Base-by-base conservation (phyloP, 2,329 filamentous ascomycete species). In the Zopfia rhizophila region DNA sequence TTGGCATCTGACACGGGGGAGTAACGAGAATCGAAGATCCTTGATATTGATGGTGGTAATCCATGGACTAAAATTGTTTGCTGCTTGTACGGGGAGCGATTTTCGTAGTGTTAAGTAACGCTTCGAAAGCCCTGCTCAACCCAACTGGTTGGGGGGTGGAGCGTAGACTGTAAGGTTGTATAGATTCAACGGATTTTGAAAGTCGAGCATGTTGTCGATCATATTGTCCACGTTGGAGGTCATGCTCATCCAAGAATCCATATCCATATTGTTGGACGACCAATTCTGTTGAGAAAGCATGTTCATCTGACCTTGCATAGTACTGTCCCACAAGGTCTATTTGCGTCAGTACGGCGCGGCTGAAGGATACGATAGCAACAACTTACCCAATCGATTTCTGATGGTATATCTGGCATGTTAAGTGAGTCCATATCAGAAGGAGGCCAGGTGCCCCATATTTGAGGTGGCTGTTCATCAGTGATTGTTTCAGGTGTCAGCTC, bases 331-430 rank as follows among this genome's bases (percentile, higher is more conserved):
- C 14, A 55, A 23, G 28, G 51, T 48, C 53, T 56, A 33, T 7
- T 22, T 7, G 6, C 7, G 3, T n/a, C 5, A 22, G 48, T 35
- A 53, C n/a, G n/a, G 43, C 10, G 16, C 17, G 7, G 14, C 13
- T 10, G 22, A 2, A n/a, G 5, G 18, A 11, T 17, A 7, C n/a
- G 4, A 3, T 10, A 22, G 16, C 2, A 10, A 7, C 22, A 6
- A 23, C 46, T 42, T 48, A 58, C 53, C 56, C 56, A 59, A 17
- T 59, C 56, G 27, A 59, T 53, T 19, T 56, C 56, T 14, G 53
- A 49, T 2, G 53, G 44, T 18, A 57, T 40, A 16, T 51, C 46
- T 4, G 45, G 41, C 30, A 55, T 46, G 11, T 56, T 51, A 16
- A 55, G 32, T 1, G 35, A 24, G 8, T 30, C 35, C 13, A 40